Evolutionary conservation across 2,329 filamentous ascomycete species (phyloP), one percentile per base, ranked within the genome.

Genomic region (Epichloe festucae): DNA sequence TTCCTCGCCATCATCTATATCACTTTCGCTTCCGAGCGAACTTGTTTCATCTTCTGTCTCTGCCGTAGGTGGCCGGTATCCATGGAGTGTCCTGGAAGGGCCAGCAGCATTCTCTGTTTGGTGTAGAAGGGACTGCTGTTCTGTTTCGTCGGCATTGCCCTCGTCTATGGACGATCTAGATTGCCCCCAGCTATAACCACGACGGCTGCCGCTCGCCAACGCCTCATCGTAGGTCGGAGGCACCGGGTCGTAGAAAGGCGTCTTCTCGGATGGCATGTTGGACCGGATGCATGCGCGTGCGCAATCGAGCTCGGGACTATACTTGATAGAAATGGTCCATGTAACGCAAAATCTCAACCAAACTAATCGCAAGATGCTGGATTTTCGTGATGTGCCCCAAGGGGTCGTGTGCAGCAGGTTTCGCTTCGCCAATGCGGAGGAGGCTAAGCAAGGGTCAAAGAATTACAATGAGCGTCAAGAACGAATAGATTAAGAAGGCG

Each of bases 21-120:
- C 71, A 21, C 67, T 70, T 31, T 73, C 70, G 69, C 66, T 72
- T 71, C 76, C 67, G 67, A 79, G 72, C 27, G 73, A 63, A 57
- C 74, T 74, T 53, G 74, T 76, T 56, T 90, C 84, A 54, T 82
- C 84, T 53, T 89, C 89, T 1, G 71, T 76, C 67, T 93, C 86
- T 55, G 91, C 89, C 1, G 86, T 90, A 1, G 91, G 89, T 39
- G 84, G 78, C 35, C 82, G 82, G 67, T 96, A 95, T 56, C 81
- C 81, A 49, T 62, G 57, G 39, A 72, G 70, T 53, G 74, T 71
- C 52, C 72, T 67, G 38, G 71, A 69, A 8, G 67, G 66, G 27
- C 68, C 63, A 6, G 66, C 58, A 38, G 62, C 63, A 51, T 64
- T 71, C 56, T 68, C 69, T 52, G 76, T 74, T 51, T 76, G 71